A percentile compares a stretch with the other conserved stretches of the same genome.
Conservation (phyloP, 495 filamentous ascomycete species). For the Aspergillus funiculosus region DNA sequence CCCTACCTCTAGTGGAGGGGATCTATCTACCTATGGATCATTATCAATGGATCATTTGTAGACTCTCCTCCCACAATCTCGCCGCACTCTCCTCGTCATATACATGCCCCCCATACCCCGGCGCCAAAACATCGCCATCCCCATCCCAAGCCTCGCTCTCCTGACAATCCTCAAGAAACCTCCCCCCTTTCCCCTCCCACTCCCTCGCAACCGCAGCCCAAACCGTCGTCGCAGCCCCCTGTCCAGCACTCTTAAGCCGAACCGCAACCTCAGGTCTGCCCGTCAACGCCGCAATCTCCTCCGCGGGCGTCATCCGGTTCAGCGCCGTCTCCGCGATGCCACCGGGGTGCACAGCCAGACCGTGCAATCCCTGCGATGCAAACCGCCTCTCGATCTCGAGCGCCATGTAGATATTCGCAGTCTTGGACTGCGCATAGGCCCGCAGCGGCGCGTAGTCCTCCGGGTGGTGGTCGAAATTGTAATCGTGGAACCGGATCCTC, state of each 20-base stretch:
- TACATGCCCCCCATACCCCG: background rate
- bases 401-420: slow-evolving; percentile 1
- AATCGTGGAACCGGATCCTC: background rate
- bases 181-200: slow-evolving; percentile 6
- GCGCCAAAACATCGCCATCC: background rate
- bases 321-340: background rate
- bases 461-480: background rate
- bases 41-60: too few species aligned
- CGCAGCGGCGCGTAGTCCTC: background rate
- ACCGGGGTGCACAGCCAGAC: background rate
- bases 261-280: background rate
- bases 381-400: background rate
- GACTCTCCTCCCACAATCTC: slow-evolving; percentile 3
- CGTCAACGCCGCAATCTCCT: background rate
- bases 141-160: background rate
- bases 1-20: too few species aligned
- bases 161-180: slow-evolving; percentile 9
- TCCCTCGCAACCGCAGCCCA: slow-evolving; percentile 1
- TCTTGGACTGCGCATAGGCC: slow-evolving; percentile 1
- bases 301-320: background rate
- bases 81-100: background rate
- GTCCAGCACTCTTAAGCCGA: background rate
- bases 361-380: background rate
- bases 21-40: too few species aligned
- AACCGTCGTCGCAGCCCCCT: slow-evolving; percentile 10